Evolutionary conservation across 2,329 filamentous ascomycete species (phyloP), one percentile per base, ranked within the genome.

Genomic region (Bipolaris zeicola): DNA sequence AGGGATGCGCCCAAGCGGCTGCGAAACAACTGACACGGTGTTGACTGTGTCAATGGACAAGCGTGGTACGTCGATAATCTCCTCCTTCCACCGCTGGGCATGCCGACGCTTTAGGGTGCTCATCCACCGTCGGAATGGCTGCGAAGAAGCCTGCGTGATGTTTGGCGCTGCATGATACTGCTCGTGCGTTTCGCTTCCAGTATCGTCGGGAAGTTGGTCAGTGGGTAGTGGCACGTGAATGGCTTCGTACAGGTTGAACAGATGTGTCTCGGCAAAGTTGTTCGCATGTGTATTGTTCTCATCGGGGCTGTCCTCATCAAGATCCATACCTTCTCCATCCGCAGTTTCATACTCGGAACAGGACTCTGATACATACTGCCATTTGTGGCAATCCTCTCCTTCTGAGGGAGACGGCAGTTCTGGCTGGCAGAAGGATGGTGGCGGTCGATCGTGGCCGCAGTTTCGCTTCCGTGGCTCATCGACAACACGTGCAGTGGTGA

Each of bases 101-200:
- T 76, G 84, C 66, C 84, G 84, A 59, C 82, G 84, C 57, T 89
- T 85, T 18, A 94, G 77, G 4, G 84, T 89, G 61, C 81, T 88
- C 76, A 93, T 85, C 89, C 90, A 94, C 71, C 85, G 88, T 43
- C 85, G 83, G 66, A 94, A 92, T 2, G 87, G 86, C 6, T 71
- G 69, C 13, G 63, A 59, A 39, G 36, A 60, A 26, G 51, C 18
- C 31, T 20, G 39, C 36, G 56, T 42, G 0, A 46, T 16, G 10
- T 47, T 41, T 7, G 52, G 22, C 14, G 24, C 31, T 28, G 44
- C 6, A 13, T 52, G 47, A 16, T 49, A 49, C 13, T 58, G 56
- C 6, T 56, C 55, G 18, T 42, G 31, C 20, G 55, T 24, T n/a
- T 61, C 65, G 33, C 24, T 50, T 6, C 39, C 52, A 3, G 57